Evolutionary conservation across 2,329 filamentous ascomycete genomes (phyloP).

Genomic region (Aspergillus novofumigatus): DNA sequence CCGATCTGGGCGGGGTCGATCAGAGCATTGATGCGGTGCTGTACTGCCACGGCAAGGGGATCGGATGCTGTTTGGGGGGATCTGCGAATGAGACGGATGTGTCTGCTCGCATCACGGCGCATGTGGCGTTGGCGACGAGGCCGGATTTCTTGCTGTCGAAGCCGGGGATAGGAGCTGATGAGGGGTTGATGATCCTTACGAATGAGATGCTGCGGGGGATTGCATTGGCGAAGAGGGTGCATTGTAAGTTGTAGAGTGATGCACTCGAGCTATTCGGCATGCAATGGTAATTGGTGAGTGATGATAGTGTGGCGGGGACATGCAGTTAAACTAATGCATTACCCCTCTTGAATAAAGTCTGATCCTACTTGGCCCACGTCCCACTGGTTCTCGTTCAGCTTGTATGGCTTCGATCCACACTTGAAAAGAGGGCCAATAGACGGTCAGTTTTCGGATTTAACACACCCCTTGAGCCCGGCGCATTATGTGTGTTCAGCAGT

Average conservation of each 20-base stretch:
- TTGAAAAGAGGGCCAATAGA: not conserved
- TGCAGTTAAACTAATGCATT: no score
- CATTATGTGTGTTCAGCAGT: no score
- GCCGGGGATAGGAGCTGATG: slow-evolving; percentile 5
- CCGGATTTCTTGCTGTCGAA: slow-evolving; percentile 5
- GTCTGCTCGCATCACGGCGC: slow-evolving; percentile 24
- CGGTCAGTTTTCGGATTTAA: not conserved
- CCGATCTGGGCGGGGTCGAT: slow-evolving; percentile 13
- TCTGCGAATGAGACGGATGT: slow-evolving; percentile 20
- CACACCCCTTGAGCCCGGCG: no score
- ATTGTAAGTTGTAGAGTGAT: no score
- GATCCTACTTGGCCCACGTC: no score
- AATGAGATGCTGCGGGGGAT: slow-evolving; percentile 7
- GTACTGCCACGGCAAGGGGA: slow-evolving; percentile 9
- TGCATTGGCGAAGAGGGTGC: not conserved
- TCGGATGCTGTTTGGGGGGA: slow-evolving; percentile 15
- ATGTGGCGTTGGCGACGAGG: slow-evolving; percentile 5
- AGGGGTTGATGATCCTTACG: slow-evolving; percentile 6
- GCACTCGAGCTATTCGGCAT: no score
- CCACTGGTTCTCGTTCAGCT: no score
- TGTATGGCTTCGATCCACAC: no score
- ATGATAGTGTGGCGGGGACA: no score
- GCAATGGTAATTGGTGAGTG: no score
- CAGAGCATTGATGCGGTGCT: slow-evolving; percentile 17
- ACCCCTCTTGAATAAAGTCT: no score